Evolutionary conservation across 2,329 filamentous ascomycete species (phyloP).

Genomic region (Botrytis elliptica): DNA sequence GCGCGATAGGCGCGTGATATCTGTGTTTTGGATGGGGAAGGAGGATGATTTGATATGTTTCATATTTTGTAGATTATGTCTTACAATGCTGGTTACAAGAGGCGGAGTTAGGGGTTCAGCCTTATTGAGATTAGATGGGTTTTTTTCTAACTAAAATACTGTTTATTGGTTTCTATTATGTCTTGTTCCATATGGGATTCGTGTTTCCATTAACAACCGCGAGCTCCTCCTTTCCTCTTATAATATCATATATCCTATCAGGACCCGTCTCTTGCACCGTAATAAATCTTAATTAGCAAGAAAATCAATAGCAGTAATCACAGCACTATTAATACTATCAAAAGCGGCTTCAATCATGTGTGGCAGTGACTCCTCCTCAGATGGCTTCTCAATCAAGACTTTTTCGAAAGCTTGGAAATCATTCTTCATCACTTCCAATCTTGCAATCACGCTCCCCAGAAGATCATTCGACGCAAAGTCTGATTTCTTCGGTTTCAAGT

Average conservation of each 20-base stretch:
- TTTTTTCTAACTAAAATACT: not conserved
- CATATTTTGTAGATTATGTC: not conserved
- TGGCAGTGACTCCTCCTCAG: not conserved
- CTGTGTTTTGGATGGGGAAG: not conserved
- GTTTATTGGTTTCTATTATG: not conserved
- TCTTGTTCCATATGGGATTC: not conserved
- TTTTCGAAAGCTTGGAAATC: not conserved
- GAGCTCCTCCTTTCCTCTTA: not conserved
- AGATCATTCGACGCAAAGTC: not conserved
- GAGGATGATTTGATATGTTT: constrained; percentile 1
- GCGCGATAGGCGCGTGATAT: constrained; percentile 1
- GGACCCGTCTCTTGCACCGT: not conserved
- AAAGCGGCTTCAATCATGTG: not conserved
- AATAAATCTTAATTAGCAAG: not conserved
- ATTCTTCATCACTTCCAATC: not conserved
- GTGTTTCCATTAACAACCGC: too few species aligned
- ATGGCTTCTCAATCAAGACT: not conserved
- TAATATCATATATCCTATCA: not conserved
- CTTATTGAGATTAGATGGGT: not conserved
- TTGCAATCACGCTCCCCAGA: not conserved
- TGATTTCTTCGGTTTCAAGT: not conserved
- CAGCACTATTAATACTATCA: not conserved
- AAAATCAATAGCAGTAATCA: not conserved
- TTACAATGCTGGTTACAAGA: not conserved
- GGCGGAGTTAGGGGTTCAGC: constrained; percentile 1